phyloP scores from a whole-genome alignment of 2,329 filamentous ascomycete genomes.

The Stagonosporopsis chrysanthemi region DNA sequence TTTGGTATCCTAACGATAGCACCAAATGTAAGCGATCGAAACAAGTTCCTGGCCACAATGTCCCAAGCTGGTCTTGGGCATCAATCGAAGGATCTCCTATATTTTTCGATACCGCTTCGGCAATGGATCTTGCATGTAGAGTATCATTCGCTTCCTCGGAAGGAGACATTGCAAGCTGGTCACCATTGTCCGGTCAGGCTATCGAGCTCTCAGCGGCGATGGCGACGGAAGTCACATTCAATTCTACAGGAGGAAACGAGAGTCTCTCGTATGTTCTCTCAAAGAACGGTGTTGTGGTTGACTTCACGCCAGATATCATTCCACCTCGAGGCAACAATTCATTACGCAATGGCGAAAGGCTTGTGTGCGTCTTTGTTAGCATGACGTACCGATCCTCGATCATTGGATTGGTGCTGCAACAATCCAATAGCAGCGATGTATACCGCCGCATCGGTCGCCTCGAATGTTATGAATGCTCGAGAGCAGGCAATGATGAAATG shows the following conservation, averaged over 20 bases:
- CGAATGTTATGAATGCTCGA: constrained; percentile 47
- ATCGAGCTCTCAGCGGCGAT: constrained; percentile 45
- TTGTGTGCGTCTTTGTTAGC: constrained; percentile 44
- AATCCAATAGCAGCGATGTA: constrained; percentile 23
- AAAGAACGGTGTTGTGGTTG: constrained; percentile 40
- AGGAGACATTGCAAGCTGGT: constrained; percentile 35
- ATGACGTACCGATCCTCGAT: constrained; percentile 49
- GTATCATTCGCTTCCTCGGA: constrained; percentile 38
- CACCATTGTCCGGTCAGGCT: constrained; percentile 39
- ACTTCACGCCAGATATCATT: constrained; percentile 44
- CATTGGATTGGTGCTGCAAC: constrained; percentile 43
- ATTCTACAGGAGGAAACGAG: constrained; percentile 9
- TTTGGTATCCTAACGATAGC: constrained; percentile 47
- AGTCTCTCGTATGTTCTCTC: constrained; percentile 35
- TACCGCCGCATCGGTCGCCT: constrained; percentile 47
- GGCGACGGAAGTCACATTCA: constrained; percentile 42
- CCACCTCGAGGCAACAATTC: constrained; percentile 38
- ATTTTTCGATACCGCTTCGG: constrained; percentile 46
- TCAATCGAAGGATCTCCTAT: constrained; percentile 46
- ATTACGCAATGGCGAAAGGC: constrained; percentile 39
- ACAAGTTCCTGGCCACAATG: constrained; percentile 23
- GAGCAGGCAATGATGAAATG: constrained; percentile 36
- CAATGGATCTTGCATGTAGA: constrained; percentile 47
- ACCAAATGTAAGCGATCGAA: constrained; percentile 36
- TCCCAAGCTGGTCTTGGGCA: constrained; percentile 50